phyloP scores from a whole-genome alignment of 257 asterid species.

The Scutellaria minor region DNA sequence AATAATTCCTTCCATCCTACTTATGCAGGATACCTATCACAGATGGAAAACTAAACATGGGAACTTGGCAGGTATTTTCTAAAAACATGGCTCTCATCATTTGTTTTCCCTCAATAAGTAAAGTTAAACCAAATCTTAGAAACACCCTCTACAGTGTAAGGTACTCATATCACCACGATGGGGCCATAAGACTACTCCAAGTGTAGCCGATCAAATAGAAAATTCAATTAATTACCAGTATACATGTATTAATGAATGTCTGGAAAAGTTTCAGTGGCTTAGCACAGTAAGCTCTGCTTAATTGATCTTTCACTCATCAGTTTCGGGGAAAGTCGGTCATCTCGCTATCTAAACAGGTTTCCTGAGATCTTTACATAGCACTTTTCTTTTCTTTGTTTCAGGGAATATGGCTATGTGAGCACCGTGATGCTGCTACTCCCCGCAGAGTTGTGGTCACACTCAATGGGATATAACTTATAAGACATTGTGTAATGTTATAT shows the following conservation, averaged over 20 bases:
- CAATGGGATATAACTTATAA: conserved; percentile 59
- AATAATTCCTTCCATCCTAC: conserved; percentile 26
- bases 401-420: conserved; percentile 99
- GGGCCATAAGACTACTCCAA: too few species aligned
- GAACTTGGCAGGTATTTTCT: conserved; percentile 93
- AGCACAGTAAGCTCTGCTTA: background rate
- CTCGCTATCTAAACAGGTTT: background rate
- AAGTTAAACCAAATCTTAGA: background rate
- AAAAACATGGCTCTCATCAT: conserved; percentile 7
- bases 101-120: background rate
- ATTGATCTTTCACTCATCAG: background rate
- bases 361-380: background rate
- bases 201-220: too few species aligned
- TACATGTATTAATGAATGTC: background rate
- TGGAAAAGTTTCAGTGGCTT: background rate
- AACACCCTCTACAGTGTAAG: background rate
- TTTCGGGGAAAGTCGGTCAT: background rate
- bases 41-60: conserved; percentile 85
- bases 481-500: background rate
- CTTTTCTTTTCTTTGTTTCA: conserved; percentile 39
- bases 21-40: conserved; percentile 88
- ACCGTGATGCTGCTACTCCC: conserved; percentile 88
- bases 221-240: background rate
- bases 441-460: conserved; percentile 86
- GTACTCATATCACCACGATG: background rate